Evolutionary conservation across 441 rosid genomes (phyloP).

Genomic region (Croton setiger): DNA sequence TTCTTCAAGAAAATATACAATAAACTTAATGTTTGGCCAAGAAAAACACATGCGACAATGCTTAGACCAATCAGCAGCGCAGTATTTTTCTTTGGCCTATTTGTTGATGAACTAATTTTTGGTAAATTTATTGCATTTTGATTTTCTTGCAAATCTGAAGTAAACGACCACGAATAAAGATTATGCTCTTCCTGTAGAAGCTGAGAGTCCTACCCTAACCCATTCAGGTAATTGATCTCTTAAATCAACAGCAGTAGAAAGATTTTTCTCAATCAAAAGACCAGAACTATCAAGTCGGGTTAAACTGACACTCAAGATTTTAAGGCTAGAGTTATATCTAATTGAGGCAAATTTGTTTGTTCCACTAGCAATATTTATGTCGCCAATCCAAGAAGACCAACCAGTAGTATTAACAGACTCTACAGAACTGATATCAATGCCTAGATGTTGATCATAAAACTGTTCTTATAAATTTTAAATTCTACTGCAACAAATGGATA

Average conservation of each 20-base stretch:
- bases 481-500: slow-evolving; percentile 33
- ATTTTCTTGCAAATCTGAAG: slow-evolving; percentile 19
- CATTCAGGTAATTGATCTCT: slow-evolving; percentile 24
- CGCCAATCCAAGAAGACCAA: slow-evolving; percentile 25
- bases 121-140: background rate
- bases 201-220: slow-evolving; percentile 35
- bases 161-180: slow-evolving; percentile 30
- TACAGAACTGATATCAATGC: slow-evolving; percentile 27
- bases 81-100: background rate
- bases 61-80: background rate
- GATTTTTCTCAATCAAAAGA: background rate
- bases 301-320: slow-evolving; percentile 22
- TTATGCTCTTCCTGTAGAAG: slow-evolving; percentile 19
- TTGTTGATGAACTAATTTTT: background rate
- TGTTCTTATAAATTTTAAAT: slow-evolving; percentile 20
- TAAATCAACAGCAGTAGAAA: background rate
- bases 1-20: background rate
- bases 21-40: background rate
- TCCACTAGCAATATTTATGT: slow-evolving; percentile 16
- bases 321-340: slow-evolving; percentile 21
- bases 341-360: slow-evolving; percentile 20
- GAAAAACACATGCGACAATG: background rate
- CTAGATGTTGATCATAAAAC: slow-evolving; percentile 22
- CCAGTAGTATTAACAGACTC: slow-evolving; percentile 7
- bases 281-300: background rate